Evolutionary conservation across 2,329 filamentous ascomycete species (phyloP).

Genomic region (Pseudogymnoascus sp.): DNA sequence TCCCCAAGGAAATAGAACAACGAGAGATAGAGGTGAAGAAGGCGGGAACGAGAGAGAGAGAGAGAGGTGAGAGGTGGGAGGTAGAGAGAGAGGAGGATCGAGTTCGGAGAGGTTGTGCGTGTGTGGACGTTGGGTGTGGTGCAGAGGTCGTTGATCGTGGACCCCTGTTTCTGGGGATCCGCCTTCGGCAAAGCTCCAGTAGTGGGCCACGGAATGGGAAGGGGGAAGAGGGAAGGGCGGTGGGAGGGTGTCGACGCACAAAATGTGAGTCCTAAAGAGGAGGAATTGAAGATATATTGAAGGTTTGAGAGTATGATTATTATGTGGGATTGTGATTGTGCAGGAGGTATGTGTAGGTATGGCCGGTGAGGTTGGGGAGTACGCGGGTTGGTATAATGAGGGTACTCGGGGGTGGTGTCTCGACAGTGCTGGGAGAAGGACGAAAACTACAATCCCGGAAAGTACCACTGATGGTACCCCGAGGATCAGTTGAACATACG

Average conservation of each 20-base stretch:
- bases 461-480: background rate
- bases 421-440: background rate
- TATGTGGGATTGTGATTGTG: background rate
- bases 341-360: background rate
- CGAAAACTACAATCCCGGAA: background rate
- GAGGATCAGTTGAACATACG: background rate
- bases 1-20: background rate
- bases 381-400: background rate
- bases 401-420: background rate
- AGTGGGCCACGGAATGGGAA: background rate
- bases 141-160: slow-evolving; percentile 7
- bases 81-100: background rate
- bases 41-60: background rate
- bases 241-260: background rate
- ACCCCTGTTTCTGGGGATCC: slow-evolving; percentile 8
- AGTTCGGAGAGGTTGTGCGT: slow-evolving; percentile 2
- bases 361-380: background rate
- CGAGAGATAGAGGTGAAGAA: background rate
- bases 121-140: slow-evolving; percentile 7
- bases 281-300: background rate
- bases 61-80: background rate
- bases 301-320: background rate
- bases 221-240: background rate
- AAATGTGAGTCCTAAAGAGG: background rate
- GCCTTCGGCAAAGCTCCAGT: slow-evolving; percentile 8